Conservation (phyloP, 2,329 filamentous ascomycete species). For the Hymenoscyphus infarciens region DNA sequence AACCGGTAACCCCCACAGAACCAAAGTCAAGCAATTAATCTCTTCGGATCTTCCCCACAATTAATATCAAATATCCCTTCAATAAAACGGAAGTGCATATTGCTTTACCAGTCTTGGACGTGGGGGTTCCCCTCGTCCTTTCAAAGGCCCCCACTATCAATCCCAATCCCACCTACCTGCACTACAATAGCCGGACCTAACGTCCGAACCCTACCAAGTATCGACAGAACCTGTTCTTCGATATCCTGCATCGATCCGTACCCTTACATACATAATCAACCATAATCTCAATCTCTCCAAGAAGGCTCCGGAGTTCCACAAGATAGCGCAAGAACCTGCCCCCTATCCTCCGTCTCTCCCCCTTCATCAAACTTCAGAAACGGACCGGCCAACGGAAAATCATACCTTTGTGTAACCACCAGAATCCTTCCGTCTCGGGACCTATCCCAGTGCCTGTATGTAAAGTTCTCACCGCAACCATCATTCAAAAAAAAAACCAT, state of each 20-base stretch:
- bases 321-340: background rate
- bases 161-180: no score
- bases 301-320: background rate
- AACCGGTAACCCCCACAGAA: no score
- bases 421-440: background rate
- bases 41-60: no score
- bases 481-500: background rate
- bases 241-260: no score
- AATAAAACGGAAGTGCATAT: no score
- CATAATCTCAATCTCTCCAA: background rate
- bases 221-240: background rate
- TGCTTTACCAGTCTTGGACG: no score
- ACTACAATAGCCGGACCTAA: background rate
- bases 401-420: background rate
- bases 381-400: background rate
- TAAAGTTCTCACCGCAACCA: background rate
- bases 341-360: no score
- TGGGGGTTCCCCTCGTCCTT: no score
- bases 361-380: no score
- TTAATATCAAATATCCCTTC: no score
- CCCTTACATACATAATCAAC: background rate
- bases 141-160: background rate
- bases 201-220: background rate
- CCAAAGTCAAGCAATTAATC: no score
- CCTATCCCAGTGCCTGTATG: background rate